A percentile compares a stretch with the other conserved stretches of the same genome.
These are phyloP conservation scores for Escovopsis sp. DNA, from an alignment of 2,329 filamentous ascomycete genomes.

Conservation along the genomic window DNA sequence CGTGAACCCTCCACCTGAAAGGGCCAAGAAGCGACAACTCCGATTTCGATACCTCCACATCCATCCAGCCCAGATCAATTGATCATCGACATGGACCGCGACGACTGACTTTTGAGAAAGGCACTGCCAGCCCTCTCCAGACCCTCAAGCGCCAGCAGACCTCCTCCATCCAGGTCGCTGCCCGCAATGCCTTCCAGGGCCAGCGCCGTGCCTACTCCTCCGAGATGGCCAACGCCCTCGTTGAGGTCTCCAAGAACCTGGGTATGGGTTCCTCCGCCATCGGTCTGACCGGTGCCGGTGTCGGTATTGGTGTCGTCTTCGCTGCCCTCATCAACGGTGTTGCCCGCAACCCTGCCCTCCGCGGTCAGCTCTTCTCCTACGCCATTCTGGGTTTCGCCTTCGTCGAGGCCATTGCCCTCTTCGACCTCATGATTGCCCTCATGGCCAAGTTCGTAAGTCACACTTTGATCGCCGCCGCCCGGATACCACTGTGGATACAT, in stretches of 20 bases:
- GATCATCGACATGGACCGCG: constrained; percentile 15
- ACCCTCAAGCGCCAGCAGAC: constrained; percentile 62
- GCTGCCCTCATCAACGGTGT: constrained; percentile 77
- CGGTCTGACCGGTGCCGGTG: constrained; percentile 83
- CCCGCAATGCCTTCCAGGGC: constrained; percentile 49
- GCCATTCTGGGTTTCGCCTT: constrained; percentile 93
- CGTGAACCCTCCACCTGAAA: no score
- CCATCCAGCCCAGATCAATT: constrained; percentile 7
- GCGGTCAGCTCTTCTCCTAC: constrained; percentile 91
- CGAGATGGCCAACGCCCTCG: constrained; percentile 77
- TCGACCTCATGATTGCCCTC: constrained; percentile 85
- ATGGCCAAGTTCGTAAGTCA: constrained; percentile 78
- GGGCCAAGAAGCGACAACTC: constrained; percentile 1
- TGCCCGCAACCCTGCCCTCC: constrained; percentile 86
- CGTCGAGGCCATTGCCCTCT: constrained; percentile 83
- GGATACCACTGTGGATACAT: neutral
- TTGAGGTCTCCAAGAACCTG: constrained; percentile 82
- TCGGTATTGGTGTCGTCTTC: constrained; percentile 93
- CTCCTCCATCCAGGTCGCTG: constrained; percentile 49
- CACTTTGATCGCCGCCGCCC: neutral
- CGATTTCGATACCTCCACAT: constrained; percentile 5
- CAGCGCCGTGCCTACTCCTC: constrained; percentile 69
- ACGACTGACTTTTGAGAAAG: constrained; percentile 24
- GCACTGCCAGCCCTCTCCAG: constrained; percentile 51
- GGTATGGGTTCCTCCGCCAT: constrained; percentile 84